Evolutionary conservation across 768 basidiomycete species (phyloP), one percentile per base, ranked within the genome.

Genomic region (Tubosaeta sp.): DNA sequence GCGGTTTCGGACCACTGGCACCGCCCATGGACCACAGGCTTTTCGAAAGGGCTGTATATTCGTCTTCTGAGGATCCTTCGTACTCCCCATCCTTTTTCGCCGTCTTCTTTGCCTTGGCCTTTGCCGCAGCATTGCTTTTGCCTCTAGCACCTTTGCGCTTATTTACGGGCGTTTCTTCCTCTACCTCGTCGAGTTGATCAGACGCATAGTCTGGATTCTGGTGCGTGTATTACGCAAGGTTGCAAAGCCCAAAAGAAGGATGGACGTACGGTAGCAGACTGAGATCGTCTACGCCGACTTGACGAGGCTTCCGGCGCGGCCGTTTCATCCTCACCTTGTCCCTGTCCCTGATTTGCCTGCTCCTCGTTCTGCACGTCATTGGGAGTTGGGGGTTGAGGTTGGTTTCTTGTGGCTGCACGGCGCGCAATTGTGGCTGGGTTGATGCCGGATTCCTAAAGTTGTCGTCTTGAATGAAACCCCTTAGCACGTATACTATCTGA

Each of bases 161-260:
- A 65, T 82, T 85, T 1, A 68, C 63, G 1, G 76, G 68, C 1
- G 79, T 65, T 37, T 52, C 50, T 32, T 71, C 67, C 38, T 80
- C 80, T 1, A 73, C 70, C 19, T 82, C 84, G 58, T 93, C 88
- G 5, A 92, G 74, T 42, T 90, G 79, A 53, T 93, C 90, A 0
- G 92, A 91, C 26, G 76, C 78, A 63, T 86, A 88, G 1, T 74
- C 84, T 5, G 74, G 49, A 10, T 57, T 34, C 62, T 64, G 50
- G 12, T 14, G 44, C 53, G 29, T 33, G 35, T 17, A 34, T 52
- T 51, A 22, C 50, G 26, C 16, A 41, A 6, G 27, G 49, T 22
- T 16, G 19, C 37, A 44, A 56, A 22, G 16, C 47, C 29, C 3
- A 37, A 42, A 14, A 44, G 16, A 31, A 35, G 1, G 5, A n/a